Base-by-base conservation (phyloP, 495 filamentous ascomycete species). In the Hypoxylon cercidicola region DNA sequence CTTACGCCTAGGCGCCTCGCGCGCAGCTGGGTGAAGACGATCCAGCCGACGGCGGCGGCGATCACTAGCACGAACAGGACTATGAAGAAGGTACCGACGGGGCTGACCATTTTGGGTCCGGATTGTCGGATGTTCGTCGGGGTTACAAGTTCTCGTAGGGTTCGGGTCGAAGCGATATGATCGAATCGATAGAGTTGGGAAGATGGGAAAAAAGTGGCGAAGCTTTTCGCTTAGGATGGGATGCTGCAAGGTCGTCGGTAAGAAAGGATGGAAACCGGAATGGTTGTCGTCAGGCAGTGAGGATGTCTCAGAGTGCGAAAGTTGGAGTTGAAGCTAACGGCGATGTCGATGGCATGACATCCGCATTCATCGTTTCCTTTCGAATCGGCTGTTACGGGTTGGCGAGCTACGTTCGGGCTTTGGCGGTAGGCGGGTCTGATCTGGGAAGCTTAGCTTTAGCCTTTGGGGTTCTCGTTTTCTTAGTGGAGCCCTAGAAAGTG, bases 1-100 rank as follows among this genome's bases (percentile, higher is more conserved):
- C 81, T 69, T 75, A 83, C 81, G 43, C 89, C 89, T 34, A 89
- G 76, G 11, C 83, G 81, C 45, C 84, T 77, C 37, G 89, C 89
- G 60, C 84, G 84, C 40, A 87, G 66, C 60, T 87, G 86, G 1
- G 84, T 81, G 65, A 82, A 87, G 60, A 82, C 67, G 58, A 88
- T 64, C 78, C 80, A 88, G 50, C 77, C 82, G 51, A 76, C 62
- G 18, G 71, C 73, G 16, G 70, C 76, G 53, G 74, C 74, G 44
- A 84, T 30, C 40, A 85, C 66, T 50, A 84, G 59, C 55, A 88
- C 68, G 73, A 87, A 60, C 64, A 84, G 60, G 68, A 84, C 74
- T 60, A 85, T 77, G 58, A 84, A 71, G 70, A 83, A 76, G 28
- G 74, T 72, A 64, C 78, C 78, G 37, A 77, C 75, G 21, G 80